Conservation (phyloP, 176 grass and related monocot species). For the Rhipidocladum racemiflorum region DNA sequence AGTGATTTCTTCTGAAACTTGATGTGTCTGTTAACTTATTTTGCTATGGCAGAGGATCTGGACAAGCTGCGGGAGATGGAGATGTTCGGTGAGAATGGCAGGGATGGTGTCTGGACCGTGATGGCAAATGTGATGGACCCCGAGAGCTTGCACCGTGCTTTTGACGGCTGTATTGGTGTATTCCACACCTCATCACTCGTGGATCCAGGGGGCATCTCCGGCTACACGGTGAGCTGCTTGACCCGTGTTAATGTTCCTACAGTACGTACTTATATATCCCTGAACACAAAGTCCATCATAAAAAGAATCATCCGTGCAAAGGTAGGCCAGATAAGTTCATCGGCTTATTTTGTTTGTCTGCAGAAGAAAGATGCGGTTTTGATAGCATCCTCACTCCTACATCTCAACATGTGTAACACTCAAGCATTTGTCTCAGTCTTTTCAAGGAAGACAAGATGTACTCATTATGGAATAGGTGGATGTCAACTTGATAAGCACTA, state of each 20-base stretch:
- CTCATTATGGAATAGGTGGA: slow-evolving; percentile 3
- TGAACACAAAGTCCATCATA: not conserved
- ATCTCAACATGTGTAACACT: not conserved
- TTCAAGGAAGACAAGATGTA: not conserved
- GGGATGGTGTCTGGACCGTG: slow-evolving; percentile 83
- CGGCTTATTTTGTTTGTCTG: slow-evolving; percentile 1
- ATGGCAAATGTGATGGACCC: slow-evolving; percentile 92
- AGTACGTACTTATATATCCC: not conserved
- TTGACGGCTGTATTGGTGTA: slow-evolving; percentile 75
- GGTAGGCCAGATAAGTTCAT: not conserved
- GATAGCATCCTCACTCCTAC: not conserved
- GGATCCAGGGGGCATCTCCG: slow-evolving; percentile 82
- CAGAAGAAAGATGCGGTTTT: not conserved
- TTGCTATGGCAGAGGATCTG: slow-evolving; percentile 66
- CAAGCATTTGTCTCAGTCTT: not conserved
- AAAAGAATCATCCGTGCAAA: not conserved
- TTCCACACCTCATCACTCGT: slow-evolving; percentile 94
- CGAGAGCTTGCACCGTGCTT: slow-evolving; percentile 69
- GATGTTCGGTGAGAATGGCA: slow-evolving; percentile 85
- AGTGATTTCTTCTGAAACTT: not conserved
- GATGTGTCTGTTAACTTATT: not conserved
- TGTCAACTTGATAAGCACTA: not conserved
- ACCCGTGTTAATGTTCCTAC: not conserved
- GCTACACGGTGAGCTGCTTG: slow-evolving; percentile 69
- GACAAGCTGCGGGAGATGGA: slow-evolving; percentile 95